Conservation (phyloP, 139 green algal species). For the Coelastrella sp. region DNA sequence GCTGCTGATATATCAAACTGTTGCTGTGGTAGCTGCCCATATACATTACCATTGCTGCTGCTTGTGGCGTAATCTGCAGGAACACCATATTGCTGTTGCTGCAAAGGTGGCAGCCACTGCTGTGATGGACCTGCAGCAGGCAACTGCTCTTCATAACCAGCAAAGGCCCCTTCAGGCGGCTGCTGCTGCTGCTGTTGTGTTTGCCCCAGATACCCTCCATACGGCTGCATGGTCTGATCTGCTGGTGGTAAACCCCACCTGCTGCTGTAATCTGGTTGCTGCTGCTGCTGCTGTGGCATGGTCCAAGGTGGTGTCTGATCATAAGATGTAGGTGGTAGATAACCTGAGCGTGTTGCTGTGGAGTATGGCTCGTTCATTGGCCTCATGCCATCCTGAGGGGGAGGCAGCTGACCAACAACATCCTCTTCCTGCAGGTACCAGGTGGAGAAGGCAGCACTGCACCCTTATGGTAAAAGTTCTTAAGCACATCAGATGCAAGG, state of each 20-base stretch:
- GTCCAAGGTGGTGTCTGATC: slow-evolving; percentile 24
- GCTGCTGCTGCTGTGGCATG: slow-evolving; percentile 41
- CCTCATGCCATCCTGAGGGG: not conserved
- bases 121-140: too few relatives aligned
- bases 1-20: not conserved
- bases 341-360: slow-evolving; percentile 1
- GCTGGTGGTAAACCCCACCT: not conserved
- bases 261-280: slow-evolving; percentile 13
- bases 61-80: not conserved
- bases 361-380: not conserved
- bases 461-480: too few relatives aligned
- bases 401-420: slow-evolving; percentile 28
- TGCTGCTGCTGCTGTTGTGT: slow-evolving; percentile 29
- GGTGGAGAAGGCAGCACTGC: too few relatives aligned
- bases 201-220: slow-evolving; percentile 19
- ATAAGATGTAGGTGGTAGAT: slow-evolving; percentile 26
- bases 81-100: not conserved
- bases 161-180: not conserved
- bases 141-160: not conserved
- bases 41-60: not conserved
- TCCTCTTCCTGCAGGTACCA: slow-evolving; percentile 17
- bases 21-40: not conserved
- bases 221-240: not conserved
- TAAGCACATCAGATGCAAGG: not conserved
- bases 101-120: slow-evolving; percentile 6